A percentile compares a stretch with the other conserved stretches of the same genome.
phyloP scores from a whole-genome alignment of 2,329 filamentous ascomycete species.

The Trichoderma citrinoviride region DNA sequence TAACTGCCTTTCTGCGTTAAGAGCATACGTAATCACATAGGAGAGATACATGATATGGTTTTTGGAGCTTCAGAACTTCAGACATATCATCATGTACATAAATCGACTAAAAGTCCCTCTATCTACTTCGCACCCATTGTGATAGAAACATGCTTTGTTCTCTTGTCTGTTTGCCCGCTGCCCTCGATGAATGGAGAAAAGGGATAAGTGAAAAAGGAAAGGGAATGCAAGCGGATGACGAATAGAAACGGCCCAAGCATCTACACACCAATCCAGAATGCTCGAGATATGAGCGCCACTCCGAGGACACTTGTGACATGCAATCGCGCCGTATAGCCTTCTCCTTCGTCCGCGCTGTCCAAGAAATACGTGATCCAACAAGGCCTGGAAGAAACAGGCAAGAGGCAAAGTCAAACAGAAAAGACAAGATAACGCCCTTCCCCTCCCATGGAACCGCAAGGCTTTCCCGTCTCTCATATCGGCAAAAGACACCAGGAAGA shows the following conservation, averaged over 20 bases:
- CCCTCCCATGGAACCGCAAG: constrained; percentile 6
- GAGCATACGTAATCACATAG: constrained; percentile 4
- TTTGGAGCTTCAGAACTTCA: neutral
- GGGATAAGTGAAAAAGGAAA: neutral
- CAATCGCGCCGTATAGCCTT: neutral
- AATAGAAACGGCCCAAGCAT: neutral
- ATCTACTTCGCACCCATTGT: constrained; percentile 1
- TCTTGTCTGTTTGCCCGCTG: neutral
- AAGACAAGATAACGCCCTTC: neutral
- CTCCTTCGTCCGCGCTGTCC: constrained; percentile 8
- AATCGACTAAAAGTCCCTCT: neutral
- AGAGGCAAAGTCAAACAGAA: neutral
- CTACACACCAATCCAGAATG: constrained; percentile 18
- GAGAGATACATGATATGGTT: neutral
- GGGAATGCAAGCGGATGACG: neutral
- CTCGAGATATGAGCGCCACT: constrained; percentile 8
- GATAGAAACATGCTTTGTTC: neutral
- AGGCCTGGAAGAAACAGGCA: neutral
- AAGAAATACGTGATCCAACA: constrained; percentile 1
- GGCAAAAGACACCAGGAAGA: constrained; percentile 25
- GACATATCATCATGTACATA: constrained; percentile 8
- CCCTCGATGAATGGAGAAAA: neutral
- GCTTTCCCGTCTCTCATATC: constrained; percentile 26
- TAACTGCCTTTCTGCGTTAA: constrained; percentile 10
- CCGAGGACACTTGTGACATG: neutral